Conservation (phyloP, 768 basidiomycete genomes). For the Lanmaoa pseudosensibilis region DNA sequence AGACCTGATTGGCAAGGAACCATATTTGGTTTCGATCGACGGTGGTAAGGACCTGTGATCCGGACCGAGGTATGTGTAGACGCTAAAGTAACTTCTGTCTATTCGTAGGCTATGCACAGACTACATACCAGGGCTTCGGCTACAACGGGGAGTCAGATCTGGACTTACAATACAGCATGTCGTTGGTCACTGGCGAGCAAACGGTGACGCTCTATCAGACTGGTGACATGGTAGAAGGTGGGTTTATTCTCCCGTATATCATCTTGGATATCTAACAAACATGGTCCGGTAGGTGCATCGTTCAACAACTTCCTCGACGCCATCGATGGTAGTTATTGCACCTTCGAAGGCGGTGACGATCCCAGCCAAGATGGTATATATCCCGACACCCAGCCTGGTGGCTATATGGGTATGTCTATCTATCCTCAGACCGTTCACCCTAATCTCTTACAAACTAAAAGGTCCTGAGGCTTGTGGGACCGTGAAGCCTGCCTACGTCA, state of each 20-base stretch:
- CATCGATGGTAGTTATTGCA: slow-evolving; percentile 38
- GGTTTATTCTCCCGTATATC: background rate
- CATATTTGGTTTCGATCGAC: slow-evolving; percentile 35
- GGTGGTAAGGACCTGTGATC: slow-evolving; percentile 28
- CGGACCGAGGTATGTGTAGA: background rate
- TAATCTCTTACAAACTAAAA: slow-evolving; percentile 2
- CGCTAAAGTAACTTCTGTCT: background rate
- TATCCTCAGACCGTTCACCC: background rate
- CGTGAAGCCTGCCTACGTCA: slow-evolving; percentile 38
- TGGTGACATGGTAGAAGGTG: slow-evolving; percentile 31
- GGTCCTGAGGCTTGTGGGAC: slow-evolving; percentile 37
- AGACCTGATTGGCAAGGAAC: slow-evolving; percentile 26
- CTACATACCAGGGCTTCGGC: slow-evolving; percentile 6
- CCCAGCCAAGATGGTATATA: slow-evolving; percentile 26
- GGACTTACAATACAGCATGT: slow-evolving; percentile 36
- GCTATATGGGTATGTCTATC: slow-evolving; percentile 17
- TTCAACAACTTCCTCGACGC: slow-evolving; percentile 43
- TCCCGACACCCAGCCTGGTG: slow-evolving; percentile 23
- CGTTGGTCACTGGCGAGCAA: slow-evolving; percentile 30
- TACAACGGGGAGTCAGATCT: slow-evolving; percentile 33
- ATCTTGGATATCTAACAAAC: background rate
- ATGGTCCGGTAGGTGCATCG: slow-evolving; percentile 26
- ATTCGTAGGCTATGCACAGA: slow-evolving; percentile 29
- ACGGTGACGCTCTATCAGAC: slow-evolving; percentile 35
- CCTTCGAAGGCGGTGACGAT: slow-evolving; percentile 39